A percentile compares a stretch with the other conserved stretches of the same genome.
Conservation (phyloP, 192 early-diverging fungal genomes). For the Gigaspora rosea region DNA sequence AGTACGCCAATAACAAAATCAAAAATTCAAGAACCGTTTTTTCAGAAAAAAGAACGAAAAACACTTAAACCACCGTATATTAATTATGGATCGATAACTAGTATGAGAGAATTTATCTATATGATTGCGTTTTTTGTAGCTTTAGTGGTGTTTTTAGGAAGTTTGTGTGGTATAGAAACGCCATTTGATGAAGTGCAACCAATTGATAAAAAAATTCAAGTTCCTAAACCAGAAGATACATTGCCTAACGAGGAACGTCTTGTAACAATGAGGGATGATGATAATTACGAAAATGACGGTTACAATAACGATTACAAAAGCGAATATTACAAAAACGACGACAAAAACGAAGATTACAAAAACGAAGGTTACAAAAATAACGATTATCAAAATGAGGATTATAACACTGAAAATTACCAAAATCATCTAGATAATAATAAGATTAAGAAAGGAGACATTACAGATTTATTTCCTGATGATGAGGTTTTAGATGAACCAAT, state of each 20-base stretch:
- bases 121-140: conserved; percentile 2
- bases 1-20: too few species aligned
- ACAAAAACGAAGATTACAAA: too few species aligned
- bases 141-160: conserved; percentile 10
- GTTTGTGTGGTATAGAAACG: conserved; percentile 11
- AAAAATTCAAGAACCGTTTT: too few species aligned
- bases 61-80: too few species aligned
- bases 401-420: too few species aligned
- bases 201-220: background rate
- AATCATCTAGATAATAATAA: background rate
- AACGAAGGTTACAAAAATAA: too few species aligned
- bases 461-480: background rate
- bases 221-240: too few species aligned
- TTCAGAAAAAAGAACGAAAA: too few species aligned
- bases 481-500: too few species aligned
- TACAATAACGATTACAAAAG: too few species aligned
- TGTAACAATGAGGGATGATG: background rate
- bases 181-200: conserved; percentile 6
- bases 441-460: background rate
- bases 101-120: conserved; percentile 3
- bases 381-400: too few species aligned
- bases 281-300: background rate
- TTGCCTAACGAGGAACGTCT: background rate
- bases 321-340: too few species aligned
- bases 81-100: background rate